Percentiles rank a stretch among this genome's conserved stretches.
phyloP scores from a whole-genome alignment of 768 basidiomycete genomes.

The Tulasnella sp. region DNA sequence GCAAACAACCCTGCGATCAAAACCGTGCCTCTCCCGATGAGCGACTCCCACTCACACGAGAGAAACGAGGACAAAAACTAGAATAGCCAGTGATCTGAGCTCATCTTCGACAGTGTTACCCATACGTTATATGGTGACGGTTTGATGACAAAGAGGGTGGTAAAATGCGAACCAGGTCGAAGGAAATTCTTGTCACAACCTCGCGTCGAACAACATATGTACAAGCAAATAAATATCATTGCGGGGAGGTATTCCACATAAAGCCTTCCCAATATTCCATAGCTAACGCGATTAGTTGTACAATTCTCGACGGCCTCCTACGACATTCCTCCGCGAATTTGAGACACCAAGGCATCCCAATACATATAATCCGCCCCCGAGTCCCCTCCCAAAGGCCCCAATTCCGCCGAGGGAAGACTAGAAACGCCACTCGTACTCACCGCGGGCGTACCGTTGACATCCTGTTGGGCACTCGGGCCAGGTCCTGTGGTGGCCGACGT shows the following conservation, averaged over 20 bases:
- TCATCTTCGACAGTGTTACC: conserved; percentile 6
- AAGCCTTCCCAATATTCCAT: no score
- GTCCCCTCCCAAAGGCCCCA: background rate
- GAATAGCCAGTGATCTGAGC: conserved; percentile 9
- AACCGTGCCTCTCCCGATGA: background rate
- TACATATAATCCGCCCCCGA: conserved; percentile 4
- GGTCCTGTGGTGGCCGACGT: background rate
- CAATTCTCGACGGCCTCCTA: background rate
- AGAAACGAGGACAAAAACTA: conserved; percentile 8
- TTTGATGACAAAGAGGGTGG: background rate
- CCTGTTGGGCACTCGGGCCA: no score
- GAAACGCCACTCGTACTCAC: background rate
- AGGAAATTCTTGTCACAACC: conserved; percentile 40
- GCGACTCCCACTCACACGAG: background rate
- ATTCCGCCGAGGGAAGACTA: background rate
- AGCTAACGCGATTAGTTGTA: background rate
- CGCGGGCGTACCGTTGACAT: background rate
- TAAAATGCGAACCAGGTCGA: background rate
- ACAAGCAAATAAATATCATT: background rate
- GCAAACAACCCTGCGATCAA: background rate
- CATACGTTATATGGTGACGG: conserved; percentile 19
- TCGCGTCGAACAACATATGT: conserved; percentile 33
- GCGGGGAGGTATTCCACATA: no score
- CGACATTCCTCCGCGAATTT: conserved; percentile 8
- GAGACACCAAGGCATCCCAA: conserved; percentile 7